phyloP scores from a whole-genome alignment of 441 rosid genomes.

The Populus hybrid region DNA sequence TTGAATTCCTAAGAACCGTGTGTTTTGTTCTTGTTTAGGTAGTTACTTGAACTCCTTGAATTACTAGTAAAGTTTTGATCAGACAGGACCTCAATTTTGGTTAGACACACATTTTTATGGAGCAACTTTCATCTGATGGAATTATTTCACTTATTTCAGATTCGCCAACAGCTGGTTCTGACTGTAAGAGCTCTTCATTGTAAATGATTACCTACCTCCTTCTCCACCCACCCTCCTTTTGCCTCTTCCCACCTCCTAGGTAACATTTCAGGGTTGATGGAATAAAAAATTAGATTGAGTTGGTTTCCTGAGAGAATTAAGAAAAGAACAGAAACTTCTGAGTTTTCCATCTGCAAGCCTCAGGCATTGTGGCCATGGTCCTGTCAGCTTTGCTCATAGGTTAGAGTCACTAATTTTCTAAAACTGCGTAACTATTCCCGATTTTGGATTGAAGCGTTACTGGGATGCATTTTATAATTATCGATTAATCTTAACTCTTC shows the following conservation, averaged over 20 bases:
- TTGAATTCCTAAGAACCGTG: not conserved
- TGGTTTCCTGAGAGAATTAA: not conserved
- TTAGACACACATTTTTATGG: not conserved
- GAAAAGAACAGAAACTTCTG: not conserved
- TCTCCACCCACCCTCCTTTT: not conserved
- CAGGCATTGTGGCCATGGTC: not conserved
- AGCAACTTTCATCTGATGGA: not conserved
- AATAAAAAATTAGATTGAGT: not conserved
- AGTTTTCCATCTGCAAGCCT: not conserved
- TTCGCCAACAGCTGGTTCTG: not conserved
- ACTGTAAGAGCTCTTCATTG: not conserved
- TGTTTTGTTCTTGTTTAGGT: constrained; percentile 2
- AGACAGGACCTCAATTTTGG: not conserved
- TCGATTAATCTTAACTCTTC: too few relatives aligned
- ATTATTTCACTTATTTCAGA: not conserved
- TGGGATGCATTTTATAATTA: not conserved
- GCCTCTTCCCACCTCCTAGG: not conserved
- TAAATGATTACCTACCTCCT: not conserved
- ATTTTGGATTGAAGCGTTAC: not conserved
- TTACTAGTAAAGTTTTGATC: not conserved
- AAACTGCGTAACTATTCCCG: not conserved
- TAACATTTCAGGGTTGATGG: not conserved
- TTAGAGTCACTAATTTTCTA: not conserved
- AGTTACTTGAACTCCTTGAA: not conserved
- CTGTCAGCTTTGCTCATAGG: not conserved